Evolutionary conservation across 768 basidiomycete genomes (phyloP).

Genomic region (Podaxis sp.): DNA sequence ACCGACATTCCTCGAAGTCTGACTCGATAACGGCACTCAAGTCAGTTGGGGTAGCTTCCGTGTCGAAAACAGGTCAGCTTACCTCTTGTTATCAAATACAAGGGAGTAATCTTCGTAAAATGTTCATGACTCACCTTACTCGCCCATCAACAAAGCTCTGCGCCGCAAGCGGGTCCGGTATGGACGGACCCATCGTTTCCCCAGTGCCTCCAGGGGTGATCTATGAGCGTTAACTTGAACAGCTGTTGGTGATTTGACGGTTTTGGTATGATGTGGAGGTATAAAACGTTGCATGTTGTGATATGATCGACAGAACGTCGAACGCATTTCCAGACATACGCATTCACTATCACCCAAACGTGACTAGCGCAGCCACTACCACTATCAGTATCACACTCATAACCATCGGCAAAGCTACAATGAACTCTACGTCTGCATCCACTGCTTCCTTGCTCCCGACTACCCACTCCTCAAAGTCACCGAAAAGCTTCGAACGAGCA

Average conservation of each 20-base stretch:
- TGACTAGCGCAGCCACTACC: background rate
- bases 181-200: background rate
- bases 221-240: background rate
- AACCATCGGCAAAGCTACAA: background rate
- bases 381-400: background rate
- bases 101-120: background rate
- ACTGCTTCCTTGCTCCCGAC: constrained; percentile 5
- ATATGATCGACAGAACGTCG: background rate
- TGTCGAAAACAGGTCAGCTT: background rate
- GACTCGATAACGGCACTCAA: background rate
- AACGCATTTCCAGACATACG: background rate
- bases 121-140: background rate
- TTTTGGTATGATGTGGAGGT: background rate
- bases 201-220: background rate
- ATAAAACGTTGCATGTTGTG: background rate
- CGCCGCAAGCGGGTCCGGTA: background rate
- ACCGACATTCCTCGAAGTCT: constrained; percentile 6
- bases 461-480: background rate
- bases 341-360: background rate
- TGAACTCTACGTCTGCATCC: constrained; percentile 3
- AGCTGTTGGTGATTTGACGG: background rate
- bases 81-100: too few relatives aligned
- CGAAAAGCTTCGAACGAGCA: constrained; percentile 4
- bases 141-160: background rate
- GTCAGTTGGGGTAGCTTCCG: background rate